A percentile compares a stretch with the other conserved stretches of the same genome.
Evolutionary conservation across 345 rosid genomes (phyloP).

Genomic region (Pistacia vera): DNA sequence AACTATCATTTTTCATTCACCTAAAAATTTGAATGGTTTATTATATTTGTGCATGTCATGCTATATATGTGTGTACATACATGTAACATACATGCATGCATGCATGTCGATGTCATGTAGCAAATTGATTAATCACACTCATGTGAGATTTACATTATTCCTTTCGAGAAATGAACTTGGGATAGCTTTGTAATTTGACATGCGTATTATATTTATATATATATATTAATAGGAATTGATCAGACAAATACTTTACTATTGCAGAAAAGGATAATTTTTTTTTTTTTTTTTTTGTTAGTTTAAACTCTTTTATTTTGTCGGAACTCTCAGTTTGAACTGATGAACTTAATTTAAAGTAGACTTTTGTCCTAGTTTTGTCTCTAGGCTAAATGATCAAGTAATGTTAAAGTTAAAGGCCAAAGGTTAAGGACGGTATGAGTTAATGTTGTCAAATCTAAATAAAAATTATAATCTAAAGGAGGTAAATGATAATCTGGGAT

Average conservation of each 20-base stretch:
- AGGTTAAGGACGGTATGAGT: too few relatives aligned
- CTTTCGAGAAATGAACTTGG: constrained; percentile 6
- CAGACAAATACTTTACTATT: constrained; percentile 11
- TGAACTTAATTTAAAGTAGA: constrained; percentile 22
- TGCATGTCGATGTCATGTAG: not conserved
- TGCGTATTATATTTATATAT: not conserved
- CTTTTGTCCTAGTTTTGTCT: constrained; percentile 32
- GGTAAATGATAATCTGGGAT: too few relatives aligned
- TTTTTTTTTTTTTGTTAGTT: not conserved
- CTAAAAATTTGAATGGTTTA: constrained; percentile 24
- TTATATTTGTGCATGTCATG: constrained; percentile 8
- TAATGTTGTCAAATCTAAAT: too few relatives aligned
- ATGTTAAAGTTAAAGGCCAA: too few relatives aligned
- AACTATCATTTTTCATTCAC: constrained; percentile 34
- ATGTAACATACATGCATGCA: not conserved
- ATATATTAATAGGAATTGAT: not conserved
- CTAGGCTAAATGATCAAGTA: constrained; percentile 15
- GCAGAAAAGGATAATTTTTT: not conserved
- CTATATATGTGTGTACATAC: not conserved
- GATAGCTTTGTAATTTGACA: constrained; percentile 9
- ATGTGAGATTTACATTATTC: not conserved
- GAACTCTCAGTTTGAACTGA: constrained; percentile 16
- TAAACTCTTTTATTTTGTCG: constrained; percentile 10
- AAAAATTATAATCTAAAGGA: too few relatives aligned
- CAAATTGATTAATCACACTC: constrained; percentile 5